Base-by-base conservation (phyloP, 257 asterid species). In the Linderniella brevidens region DNA sequence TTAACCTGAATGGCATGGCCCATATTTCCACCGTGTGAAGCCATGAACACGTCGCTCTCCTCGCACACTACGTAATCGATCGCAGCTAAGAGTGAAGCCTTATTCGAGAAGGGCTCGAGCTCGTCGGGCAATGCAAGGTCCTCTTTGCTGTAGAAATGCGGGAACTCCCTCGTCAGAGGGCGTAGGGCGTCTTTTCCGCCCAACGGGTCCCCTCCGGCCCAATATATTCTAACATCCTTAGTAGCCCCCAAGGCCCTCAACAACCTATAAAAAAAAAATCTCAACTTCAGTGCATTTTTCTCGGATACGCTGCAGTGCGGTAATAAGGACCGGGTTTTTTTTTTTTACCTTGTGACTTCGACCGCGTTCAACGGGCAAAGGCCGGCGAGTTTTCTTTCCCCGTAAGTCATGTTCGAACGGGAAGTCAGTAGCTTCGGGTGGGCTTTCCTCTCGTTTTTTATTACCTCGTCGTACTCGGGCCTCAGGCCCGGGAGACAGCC, bases 1-100 rank as follows among this genome's bases (percentile, higher is more conserved):
- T n/a, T n/a, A 25, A 25, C 95, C 96, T 88, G 98, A 40, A 88
- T 71, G 29, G 92, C 93, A 4, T 77, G 98, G 25, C 95, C 95
- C 98, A 88, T 84, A 51, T 88, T 84, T 58, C 98, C 95, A 15
- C 98, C 98, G 59, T 88, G 98, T 37, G 98, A 88, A 12, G 92
- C 93, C 98, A 88, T 88, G 87, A 84, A 84, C 1, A 78, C 94
- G 48, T 88, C 80, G 56, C 98, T 84, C 13, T 67, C 74, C 71
- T 78, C 96, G 0, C 87, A 78, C 5, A 88, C 85, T 11, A 84
- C 76, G 48, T 76, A 75, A 44, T 88, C 98, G n/a, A 88, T 68
- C n/a, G 94, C 95, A 41, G 94, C 93, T 86, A 81, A 66, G 36
- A 78, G 6, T 0, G 96, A 88, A 20, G 93, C 87, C 62, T 77